Conservation (phyloP, 202 grass and related monocot genomes). For the Zoysia matrella region DNA sequence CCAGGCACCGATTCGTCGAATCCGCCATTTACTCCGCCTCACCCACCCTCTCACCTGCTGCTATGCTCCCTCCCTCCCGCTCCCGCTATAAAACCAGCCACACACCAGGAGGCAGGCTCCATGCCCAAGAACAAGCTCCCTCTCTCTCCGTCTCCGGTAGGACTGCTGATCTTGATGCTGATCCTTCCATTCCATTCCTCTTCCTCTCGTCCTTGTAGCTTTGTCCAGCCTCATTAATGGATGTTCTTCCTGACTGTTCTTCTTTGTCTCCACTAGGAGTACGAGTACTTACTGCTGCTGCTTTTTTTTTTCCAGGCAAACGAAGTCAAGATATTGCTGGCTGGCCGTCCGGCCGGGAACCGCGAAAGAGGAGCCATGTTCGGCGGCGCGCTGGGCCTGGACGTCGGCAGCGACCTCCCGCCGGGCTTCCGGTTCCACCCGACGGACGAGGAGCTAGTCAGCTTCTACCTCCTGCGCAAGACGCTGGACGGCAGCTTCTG, state of each 20-base stretch:
- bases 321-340: not conserved
- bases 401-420: conserved; percentile 44
- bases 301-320: not conserved
- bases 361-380: no score
- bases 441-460: conserved; percentile 80
- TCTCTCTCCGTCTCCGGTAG: not conserved
- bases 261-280: not conserved
- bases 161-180: conserved; percentile 23
- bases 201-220: not conserved
- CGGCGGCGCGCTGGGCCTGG: not conserved
- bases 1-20: conserved; percentile 80
- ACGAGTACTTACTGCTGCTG: no score
- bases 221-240: not conserved
- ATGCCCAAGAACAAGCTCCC: not conserved
- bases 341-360: no score
- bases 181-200: conserved; percentile 55
- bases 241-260: not conserved
- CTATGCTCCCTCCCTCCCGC: not conserved
- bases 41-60: not conserved
- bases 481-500: conserved; percentile 68
- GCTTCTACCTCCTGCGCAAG: conserved; percentile 87
- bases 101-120: no score
- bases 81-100: conserved; percentile 13
- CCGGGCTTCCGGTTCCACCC: conserved; percentile 85
- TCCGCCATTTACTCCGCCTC: conserved; percentile 52